A percentile compares a stretch with the other conserved stretches of the same genome.
Conservation (phyloP, 148 eudicot species). For the Nepenthes gracilis region DNA sequence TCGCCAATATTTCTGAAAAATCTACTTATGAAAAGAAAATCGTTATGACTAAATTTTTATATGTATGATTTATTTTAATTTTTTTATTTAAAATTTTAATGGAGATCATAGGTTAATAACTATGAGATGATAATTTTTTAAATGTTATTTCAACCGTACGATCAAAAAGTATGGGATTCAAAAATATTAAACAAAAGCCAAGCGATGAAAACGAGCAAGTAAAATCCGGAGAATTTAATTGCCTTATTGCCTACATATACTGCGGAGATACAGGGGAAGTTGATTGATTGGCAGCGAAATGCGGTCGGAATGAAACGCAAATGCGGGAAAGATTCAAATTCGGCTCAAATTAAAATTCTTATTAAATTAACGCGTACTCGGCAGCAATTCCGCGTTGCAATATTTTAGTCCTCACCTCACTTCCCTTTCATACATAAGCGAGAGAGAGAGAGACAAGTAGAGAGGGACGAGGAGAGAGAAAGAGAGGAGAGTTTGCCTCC, state of each 20-base stretch:
- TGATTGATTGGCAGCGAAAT: constrained; percentile 1
- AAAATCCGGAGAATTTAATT: too few species aligned
- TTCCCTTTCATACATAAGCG: not conserved
- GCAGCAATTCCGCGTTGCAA: constrained; percentile 1
- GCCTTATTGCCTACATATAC: not conserved
- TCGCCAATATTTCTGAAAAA: too few species aligned
- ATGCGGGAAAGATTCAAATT: not conserved
- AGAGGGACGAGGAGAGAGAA: not conserved
- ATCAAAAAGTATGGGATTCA: too few species aligned
- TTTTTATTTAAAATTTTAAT: too few species aligned
- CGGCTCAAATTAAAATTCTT: constrained; percentile 1
- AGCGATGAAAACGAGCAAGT: too few species aligned
- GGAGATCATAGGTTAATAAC: too few species aligned
- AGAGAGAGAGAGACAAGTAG: constrained; percentile 1
- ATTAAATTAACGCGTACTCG: not conserved
- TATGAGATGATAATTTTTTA: too few species aligned
- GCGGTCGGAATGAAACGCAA: constrained; percentile 3
- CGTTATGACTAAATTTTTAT: too few species aligned
- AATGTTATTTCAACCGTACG: too few species aligned
- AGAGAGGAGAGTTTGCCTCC: not conserved
- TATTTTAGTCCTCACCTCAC: not conserved
- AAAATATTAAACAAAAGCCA: too few species aligned
- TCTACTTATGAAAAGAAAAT: too few species aligned
- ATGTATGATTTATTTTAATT: too few species aligned
- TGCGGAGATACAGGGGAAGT: not conserved